phyloP scores from a whole-genome alignment of 2,329 filamentous ascomycete genomes.

The Pyricularia grisea region DNA sequence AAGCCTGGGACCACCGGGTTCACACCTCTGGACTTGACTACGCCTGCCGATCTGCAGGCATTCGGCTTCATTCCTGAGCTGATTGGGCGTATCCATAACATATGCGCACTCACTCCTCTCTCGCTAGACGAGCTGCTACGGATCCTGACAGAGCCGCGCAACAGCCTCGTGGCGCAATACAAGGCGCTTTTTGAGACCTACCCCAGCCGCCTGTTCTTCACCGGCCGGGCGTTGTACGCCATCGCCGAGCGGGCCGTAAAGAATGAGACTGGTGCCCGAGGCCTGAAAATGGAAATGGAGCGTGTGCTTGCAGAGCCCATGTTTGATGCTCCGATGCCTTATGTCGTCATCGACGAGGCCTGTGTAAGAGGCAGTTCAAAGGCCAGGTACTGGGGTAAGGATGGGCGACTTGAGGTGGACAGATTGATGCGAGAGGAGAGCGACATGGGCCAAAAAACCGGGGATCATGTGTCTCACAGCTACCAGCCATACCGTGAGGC shows the following conservation, averaged over 20 bases:
- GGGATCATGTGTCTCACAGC: slow-evolving; percentile 13
- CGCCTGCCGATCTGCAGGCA: slow-evolving; percentile 65
- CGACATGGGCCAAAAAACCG: slow-evolving; percentile 9
- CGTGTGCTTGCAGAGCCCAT: slow-evolving; percentile 69
- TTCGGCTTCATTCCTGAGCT: slow-evolving; percentile 92
- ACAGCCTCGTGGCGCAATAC: slow-evolving; percentile 82
- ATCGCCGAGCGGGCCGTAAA: slow-evolving; percentile 60
- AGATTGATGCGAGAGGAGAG: slow-evolving; percentile 58
- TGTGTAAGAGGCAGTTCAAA: slow-evolving; percentile 56
- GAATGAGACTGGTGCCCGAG: slow-evolving; percentile 66
- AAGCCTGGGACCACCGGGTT: slow-evolving; percentile 26
- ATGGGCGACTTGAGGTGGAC: slow-evolving; percentile 60
- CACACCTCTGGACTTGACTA: slow-evolving; percentile 61
- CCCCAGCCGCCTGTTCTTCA: slow-evolving; percentile 76
- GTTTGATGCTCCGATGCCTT: slow-evolving; percentile 70
- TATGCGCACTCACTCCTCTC: slow-evolving; percentile 74
- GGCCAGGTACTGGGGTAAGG: slow-evolving; percentile 56
- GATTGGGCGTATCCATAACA: slow-evolving; percentile 90
- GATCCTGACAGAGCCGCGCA: slow-evolving; percentile 86
- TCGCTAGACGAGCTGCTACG: slow-evolving; percentile 61
- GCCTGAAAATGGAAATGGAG: slow-evolving; percentile 73
- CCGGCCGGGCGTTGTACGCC: slow-evolving; percentile 67
- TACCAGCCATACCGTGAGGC: slow-evolving; percentile 36
- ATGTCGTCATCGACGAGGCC: slow-evolving; percentile 63
- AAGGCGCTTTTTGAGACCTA: slow-evolving; percentile 73